A percentile compares a stretch with the other conserved stretches of the same genome.
Conservation (phyloP, 805 yeast species). For the Candida pini region DNA sequence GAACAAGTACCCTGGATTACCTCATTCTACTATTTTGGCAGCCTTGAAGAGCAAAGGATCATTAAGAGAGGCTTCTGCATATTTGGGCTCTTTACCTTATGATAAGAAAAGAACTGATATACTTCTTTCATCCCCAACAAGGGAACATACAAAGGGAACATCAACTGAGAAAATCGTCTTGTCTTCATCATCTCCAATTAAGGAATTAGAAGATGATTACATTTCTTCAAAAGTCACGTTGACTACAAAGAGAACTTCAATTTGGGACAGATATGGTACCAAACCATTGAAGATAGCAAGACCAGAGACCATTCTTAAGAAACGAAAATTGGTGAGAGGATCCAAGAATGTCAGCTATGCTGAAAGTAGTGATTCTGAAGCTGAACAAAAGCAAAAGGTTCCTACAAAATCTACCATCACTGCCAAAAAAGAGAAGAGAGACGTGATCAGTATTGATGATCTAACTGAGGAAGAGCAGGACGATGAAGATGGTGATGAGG, state of each 20-base stretch:
- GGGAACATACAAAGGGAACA: slow-evolving; percentile 8
- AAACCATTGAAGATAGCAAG: slow-evolving; percentile 27
- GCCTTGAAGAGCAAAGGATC: slow-evolving; percentile 28
- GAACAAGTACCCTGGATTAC: slow-evolving; percentile 28
- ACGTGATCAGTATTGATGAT: slow-evolving; percentile 5
- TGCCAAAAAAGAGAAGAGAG: slow-evolving; percentile 20
- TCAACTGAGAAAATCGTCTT: slow-evolving; percentile 11
- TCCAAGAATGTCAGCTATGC: slow-evolving; percentile 20
- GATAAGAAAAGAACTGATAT: background rate
- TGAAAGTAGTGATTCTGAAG: background rate
- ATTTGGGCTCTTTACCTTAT: slow-evolving; percentile 21
- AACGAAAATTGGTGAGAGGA: slow-evolving; percentile 22
- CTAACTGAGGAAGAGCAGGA: slow-evolving; percentile 19
- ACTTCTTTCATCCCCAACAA: slow-evolving; percentile 3
- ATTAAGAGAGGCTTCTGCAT: slow-evolving; percentile 27
- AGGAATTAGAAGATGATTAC: slow-evolving; percentile 12
- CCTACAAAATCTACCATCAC: slow-evolving; percentile 17
- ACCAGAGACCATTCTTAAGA: slow-evolving; percentile 10
- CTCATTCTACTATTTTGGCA: slow-evolving; percentile 25
- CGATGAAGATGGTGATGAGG: slow-evolving; percentile 34
- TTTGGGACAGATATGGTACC: slow-evolving; percentile 20
- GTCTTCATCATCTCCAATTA: slow-evolving; percentile 15
- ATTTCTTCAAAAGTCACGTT: slow-evolving; percentile 25
- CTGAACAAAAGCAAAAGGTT: background rate
- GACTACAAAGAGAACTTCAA: slow-evolving; percentile 13